Percentiles rank a stretch among this genome's conserved stretches.
Conservation (phyloP, 768 basidiomycete genomes). For the Hygrophoropsis aurantiaca region DNA sequence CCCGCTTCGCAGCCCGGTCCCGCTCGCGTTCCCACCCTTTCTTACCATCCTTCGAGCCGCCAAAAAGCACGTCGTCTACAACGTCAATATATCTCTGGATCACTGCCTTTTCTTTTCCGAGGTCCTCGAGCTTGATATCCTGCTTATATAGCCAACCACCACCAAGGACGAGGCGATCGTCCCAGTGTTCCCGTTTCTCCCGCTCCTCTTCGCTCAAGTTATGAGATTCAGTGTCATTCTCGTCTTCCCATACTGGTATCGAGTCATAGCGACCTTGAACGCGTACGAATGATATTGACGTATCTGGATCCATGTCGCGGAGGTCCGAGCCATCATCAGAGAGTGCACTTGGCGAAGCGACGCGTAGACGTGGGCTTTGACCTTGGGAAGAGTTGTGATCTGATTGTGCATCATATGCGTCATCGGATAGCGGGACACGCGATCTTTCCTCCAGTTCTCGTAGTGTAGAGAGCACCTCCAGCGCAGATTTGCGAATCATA, state of each 20-base stretch:
- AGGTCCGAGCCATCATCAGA: slow-evolving; percentile 37
- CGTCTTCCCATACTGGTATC: slow-evolving; percentile 83
- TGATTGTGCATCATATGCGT: slow-evolving; percentile 80
- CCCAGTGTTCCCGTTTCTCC: slow-evolving; percentile 74
- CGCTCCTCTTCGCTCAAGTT: slow-evolving; percentile 47
- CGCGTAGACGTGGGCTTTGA: slow-evolving; percentile 37
- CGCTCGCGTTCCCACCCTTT: slow-evolving; percentile 49
- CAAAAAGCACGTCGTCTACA: slow-evolving; percentile 81
- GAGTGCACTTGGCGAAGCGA: slow-evolving; percentile 42
- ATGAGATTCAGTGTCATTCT: slow-evolving; percentile 44
- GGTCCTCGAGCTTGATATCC: slow-evolving; percentile 52
- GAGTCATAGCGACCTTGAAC: slow-evolving; percentile 64
- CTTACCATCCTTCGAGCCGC: slow-evolving; percentile 48
- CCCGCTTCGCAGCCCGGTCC: slow-evolving; percentile 45
- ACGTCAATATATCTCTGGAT: slow-evolving; percentile 67
- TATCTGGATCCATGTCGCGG: slow-evolving; percentile 49
- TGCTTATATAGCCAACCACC: slow-evolving; percentile 82
- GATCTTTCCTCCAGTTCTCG: slow-evolving; percentile 78
- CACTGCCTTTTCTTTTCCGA: slow-evolving; percentile 56
- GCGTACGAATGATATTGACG: slow-evolving; percentile 66
- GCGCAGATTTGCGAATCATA: slow-evolving; percentile 70
- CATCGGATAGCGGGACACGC: slow-evolving; percentile 74
- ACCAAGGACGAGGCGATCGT: slow-evolving; percentile 75
- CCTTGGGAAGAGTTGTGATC: slow-evolving; percentile 53
- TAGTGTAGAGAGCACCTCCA: slow-evolving; percentile 81